These are phyloP conservation scores for Tanozyma kutaoensis DNA, from an alignment of 805 yeast species.

Conservation along the genomic window DNA sequence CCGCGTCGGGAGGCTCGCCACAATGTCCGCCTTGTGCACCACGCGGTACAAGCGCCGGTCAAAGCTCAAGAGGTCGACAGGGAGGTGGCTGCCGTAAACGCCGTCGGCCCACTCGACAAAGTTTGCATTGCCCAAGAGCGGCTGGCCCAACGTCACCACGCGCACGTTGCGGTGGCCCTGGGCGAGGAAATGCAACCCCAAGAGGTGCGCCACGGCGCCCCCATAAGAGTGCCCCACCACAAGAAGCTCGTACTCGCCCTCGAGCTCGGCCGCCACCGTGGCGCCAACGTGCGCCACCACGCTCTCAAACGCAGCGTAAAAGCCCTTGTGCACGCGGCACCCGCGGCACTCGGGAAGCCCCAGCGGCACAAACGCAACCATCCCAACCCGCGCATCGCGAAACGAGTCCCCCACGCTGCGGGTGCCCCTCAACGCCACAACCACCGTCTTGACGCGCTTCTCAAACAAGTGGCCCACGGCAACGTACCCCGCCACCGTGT, in stretches of 20 bases:
- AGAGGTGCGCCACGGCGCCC: slow-evolving; percentile 24
- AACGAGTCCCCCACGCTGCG: no score
- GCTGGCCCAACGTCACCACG: slow-evolving; percentile 31
- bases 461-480: no score
- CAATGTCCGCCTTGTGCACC: slow-evolving; percentile 14
- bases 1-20: slow-evolving; percentile 15
- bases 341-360: no score
- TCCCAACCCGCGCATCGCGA: no score
- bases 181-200: slow-evolving; percentile 22
- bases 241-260: slow-evolving; percentile 8
- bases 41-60: slow-evolving; percentile 10
- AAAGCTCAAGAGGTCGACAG: slow-evolving; percentile 8
- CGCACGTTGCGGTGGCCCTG: slow-evolving; percentile 16
- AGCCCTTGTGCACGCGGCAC: no score
- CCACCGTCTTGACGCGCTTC: no score
- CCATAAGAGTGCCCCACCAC: slow-evolving; percentile 23
- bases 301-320: no score
- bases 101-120: slow-evolving; percentile 23
- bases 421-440: no score
- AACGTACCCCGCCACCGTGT: no score
- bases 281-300: no score
- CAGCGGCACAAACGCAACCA: no score
- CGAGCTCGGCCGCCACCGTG: no score
- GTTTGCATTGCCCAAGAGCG: slow-evolving; percentile 25
- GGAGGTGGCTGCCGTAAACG: slow-evolving; percentile 14